Base-by-base conservation (phyloP, 441 rosid species). In the Hura crepitans region DNA sequence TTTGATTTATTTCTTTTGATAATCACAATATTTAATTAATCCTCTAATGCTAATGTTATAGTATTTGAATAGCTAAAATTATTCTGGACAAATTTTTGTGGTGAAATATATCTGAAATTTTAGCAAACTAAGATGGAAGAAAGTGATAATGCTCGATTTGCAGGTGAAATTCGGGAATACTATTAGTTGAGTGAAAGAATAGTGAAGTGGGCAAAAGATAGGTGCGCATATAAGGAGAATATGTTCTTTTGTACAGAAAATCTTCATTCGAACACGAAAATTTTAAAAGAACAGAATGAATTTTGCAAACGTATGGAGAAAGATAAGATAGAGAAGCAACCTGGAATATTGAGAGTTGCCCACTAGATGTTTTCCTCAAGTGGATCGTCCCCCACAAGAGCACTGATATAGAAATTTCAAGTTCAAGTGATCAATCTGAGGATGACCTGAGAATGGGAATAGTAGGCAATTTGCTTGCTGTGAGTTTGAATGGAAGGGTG, bases 131-230 rank as follows among this genome's bases (percentile, higher is more conserved):
- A n/a, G n/a, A n/a, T n/a, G n/a, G n/a, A n/a, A n/a, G n/a, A n/a
- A n/a, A n/a, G n/a, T n/a, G n/a, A n/a, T n/a, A n/a, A n/a, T n/a
- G n/a, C n/a, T n/a, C n/a, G n/a, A n/a, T n/a, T n/a, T n/a, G n/a
- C n/a, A n/a, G n/a, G n/a, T n/a, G n/a, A n/a, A n/a, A n/a, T n/a
- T n/a, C n/a, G n/a, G n/a, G n/a, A n/a, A n/a, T n/a, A n/a, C n/a
- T n/a, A n/a, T n/a, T n/a, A n/a, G n/a, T n/a, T n/a, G n/a, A n/a
- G 43, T 33, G 54, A 69, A 74, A 67, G 75, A 72, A 61, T 65
- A 58, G 49, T 58, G 31, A 45, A 50, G 69, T 56, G 74, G 74
- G 66, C 42, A 30, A 63, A 28, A 50, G 51, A 55, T 42, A 13
- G 67, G 68, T 43, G 37, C 65, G 39, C 28, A n/a, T 33, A 27